Evolutionary conservation across 192 early-diverging fungal species (phyloP), one percentile per base, ranked within the genome.

Genomic region (Gonapodya prolifera): DNA sequence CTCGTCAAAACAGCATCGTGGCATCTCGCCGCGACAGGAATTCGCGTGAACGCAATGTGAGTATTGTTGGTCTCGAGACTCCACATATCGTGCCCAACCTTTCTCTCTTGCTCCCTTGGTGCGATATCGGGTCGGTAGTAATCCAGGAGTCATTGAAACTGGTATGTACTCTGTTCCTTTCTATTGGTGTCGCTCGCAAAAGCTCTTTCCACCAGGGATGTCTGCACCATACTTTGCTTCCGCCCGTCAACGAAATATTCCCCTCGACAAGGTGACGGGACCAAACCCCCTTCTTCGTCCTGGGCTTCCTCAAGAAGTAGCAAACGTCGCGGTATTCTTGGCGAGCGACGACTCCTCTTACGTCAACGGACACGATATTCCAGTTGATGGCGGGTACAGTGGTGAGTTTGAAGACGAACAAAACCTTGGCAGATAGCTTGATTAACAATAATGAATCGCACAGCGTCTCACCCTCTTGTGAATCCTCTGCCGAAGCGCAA

Each of bases 11-110:
- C 80, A 1, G 75, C 78, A 2, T 75, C 86, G n/a, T 85, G 74
- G 33, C 81, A 85, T 30, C 80, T 81, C 34, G 75, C 75, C 2
- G 78, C 79, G 13, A 83, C 80, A 0, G 78, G 83, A 45, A 80
- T 87, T 71, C 86, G 86, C n/a, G 79, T 87, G 0, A 87, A 87
- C 77, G 86, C 85, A 31, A 78, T 86, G 36, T 87, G 86, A 30
- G 84, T 85, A 34, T 83, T 84, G 77, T 78, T 30, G 2, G 33
- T 29, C 1, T 33, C 71, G 28, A 0, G 18, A 1, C 0, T 77
- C 2, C 29, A 77, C 2, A 0, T 13, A 1, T 2, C 33, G 1
- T 77, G 29, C 0, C 16, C 33, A 33, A 16, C 17, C 28, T 70
- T 29, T n/a, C n/a, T n/a, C n/a, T n/a, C 1, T 33, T 80, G 75